phyloP scores from a whole-genome alignment of 805 yeast genomes.

The Metschnikowia santaceciliae region DNA sequence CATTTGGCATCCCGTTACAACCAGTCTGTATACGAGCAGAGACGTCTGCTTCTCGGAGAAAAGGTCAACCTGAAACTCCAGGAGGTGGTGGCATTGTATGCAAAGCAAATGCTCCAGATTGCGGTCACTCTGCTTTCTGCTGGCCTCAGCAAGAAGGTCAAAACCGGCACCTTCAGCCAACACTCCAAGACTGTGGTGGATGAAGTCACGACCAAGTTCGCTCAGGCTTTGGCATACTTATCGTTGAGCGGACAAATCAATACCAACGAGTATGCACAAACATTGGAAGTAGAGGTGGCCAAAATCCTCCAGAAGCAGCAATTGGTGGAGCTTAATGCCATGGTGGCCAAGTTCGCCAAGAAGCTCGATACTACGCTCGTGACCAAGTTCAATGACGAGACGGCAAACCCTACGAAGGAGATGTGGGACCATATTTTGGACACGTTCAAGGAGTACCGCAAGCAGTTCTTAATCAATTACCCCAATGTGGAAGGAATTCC shows the following conservation, averaged over 20 bases:
- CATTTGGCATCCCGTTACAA: conserved; percentile 73
- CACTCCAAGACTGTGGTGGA: conserved; percentile 9
- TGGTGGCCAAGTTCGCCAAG: conserved; percentile 41
- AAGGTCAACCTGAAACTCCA: conserved; percentile 44
- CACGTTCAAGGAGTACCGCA: conserved; percentile 51
- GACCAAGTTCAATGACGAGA: conserved; percentile 45
- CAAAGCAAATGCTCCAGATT: conserved; percentile 16
- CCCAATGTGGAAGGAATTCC: conserved; percentile 22
- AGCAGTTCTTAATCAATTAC: conserved; percentile 10
- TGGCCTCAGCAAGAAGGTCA: conserved; percentile 11
- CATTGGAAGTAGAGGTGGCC: conserved; percentile 12
- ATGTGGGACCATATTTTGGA: conserved; percentile 21
- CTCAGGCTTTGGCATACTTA: conserved; percentile 15
- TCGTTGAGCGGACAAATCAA: conserved; percentile 28
- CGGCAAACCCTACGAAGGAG: conserved; percentile 46
- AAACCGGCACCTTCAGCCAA: conserved; percentile 10
- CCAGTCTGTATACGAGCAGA: conserved; percentile 59
- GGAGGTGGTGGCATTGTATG: conserved; percentile 36
- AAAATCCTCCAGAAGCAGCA: conserved; percentile 36
- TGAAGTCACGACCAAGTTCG: conserved; percentile 14
- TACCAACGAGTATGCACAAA: conserved; percentile 18
- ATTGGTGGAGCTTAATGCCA: conserved; percentile 28
- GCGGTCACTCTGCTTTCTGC: conserved; percentile 10
- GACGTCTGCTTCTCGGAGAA: conserved; percentile 45
- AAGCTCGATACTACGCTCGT: conserved; percentile 45